A percentile compares a stretch with the other conserved stretches of the same genome.
phyloP scores from a whole-genome alignment of 2,329 filamentous ascomycete species.

The Fusarium acutatum region DNA sequence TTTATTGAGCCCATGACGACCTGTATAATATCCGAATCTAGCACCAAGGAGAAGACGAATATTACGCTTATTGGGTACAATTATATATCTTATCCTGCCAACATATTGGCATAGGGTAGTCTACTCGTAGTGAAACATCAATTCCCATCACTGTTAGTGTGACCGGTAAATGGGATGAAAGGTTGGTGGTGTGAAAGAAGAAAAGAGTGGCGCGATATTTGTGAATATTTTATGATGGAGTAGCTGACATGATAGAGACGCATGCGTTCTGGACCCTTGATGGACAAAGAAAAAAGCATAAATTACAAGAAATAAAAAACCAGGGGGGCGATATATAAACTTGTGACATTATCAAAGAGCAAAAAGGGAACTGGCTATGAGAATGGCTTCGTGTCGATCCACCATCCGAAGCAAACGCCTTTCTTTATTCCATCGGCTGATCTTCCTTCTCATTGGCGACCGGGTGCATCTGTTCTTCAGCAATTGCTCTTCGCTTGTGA shows the following conservation, averaged over 20 bases:
- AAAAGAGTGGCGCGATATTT: not conserved
- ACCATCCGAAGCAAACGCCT: not conserved
- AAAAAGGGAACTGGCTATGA: not conserved
- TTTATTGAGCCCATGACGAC: not conserved
- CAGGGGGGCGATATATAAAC: fast-evolving
- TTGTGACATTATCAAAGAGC: too few relatives aligned
- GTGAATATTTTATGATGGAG: not conserved
- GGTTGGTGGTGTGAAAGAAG: not conserved
- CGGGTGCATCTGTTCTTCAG: not conserved
- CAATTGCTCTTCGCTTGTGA: not conserved
- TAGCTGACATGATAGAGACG: not conserved
- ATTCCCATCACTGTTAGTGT: not conserved
- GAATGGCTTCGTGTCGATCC: not conserved
- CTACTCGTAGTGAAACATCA: not conserved
- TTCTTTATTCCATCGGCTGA: not conserved
- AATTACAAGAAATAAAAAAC: fast-evolving
- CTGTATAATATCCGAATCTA: not conserved
- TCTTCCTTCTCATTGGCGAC: too few relatives aligned
- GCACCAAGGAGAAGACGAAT: not conserved
- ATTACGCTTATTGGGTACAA: too few relatives aligned
- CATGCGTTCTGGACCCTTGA: not conserved
- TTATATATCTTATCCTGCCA: not conserved
- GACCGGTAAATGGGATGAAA: not conserved
- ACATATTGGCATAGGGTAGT: not conserved
- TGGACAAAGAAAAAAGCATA: too few relatives aligned